phyloP scores from a whole-genome alignment of 2,329 filamentous ascomycete species.

The Aspergillus tanneri region DNA sequence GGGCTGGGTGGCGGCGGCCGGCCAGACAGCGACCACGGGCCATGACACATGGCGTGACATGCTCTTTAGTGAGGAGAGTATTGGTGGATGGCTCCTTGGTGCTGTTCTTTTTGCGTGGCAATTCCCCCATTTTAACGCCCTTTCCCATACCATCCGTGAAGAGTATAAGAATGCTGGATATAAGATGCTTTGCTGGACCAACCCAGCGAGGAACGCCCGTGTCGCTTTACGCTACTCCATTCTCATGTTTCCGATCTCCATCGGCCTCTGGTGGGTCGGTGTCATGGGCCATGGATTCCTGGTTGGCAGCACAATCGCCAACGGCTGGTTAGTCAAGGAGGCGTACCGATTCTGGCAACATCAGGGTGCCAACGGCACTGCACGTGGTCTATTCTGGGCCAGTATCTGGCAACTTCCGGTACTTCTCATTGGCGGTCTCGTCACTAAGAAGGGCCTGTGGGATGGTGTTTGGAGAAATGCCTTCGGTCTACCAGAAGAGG shows the following conservation, averaged over 20 bases:
- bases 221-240: slow-evolving; percentile 87
- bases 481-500: slow-evolving; percentile 58
- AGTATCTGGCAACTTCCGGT: slow-evolving; percentile 95
- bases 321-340: slow-evolving; percentile 79
- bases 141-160: slow-evolving; percentile 83
- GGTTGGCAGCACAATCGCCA: slow-evolving; percentile 75
- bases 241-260: slow-evolving; percentile 80
- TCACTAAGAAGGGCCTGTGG: slow-evolving; percentile 93
- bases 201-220: slow-evolving; percentile 78
- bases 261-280: slow-evolving; percentile 72
- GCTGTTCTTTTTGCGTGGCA: slow-evolving; percentile 90
- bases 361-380: slow-evolving; percentile 75
- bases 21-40: slow-evolving; percentile 71
- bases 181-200: slow-evolving; percentile 78
- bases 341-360: slow-evolving; percentile 78
- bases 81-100: slow-evolving; percentile 87
- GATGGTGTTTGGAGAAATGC: slow-evolving; percentile 72
- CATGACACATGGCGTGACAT: slow-evolving; percentile 76
- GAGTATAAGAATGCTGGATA: slow-evolving; percentile 76
- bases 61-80: slow-evolving; percentile 65
- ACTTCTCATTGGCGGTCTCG: slow-evolving; percentile 83
- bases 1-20: slow-evolving; percentile 95
- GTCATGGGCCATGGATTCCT: slow-evolving; percentile 87
- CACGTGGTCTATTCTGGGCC: slow-evolving; percentile 89
- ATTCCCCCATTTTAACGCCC: slow-evolving; percentile 95